phyloP scores from a whole-genome alignment of 768 basidiomycete species.

The Dictyophora rubrovolvata region DNA sequence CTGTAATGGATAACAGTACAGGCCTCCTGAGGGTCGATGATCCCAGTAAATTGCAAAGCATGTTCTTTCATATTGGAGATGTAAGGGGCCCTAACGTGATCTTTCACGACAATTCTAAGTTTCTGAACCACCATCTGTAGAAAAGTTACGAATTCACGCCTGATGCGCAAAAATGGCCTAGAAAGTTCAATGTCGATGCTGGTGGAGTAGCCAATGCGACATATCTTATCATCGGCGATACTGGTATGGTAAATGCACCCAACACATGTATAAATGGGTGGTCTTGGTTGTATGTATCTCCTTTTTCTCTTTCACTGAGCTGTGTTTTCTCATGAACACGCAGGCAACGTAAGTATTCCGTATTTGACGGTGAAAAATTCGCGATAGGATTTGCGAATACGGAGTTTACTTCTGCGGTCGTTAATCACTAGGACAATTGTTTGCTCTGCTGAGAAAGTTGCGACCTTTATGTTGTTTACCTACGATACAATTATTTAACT shows the following conservation, averaged over 20 bases:
- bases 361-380: slow-evolving; percentile 30
- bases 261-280: slow-evolving; percentile 12
- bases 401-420: slow-evolving; percentile 23
- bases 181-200: too few relatives aligned
- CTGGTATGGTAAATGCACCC: neutral
- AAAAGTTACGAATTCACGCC: slow-evolving; percentile 14
- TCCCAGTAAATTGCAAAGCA: slow-evolving; percentile 16
- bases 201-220: too few relatives aligned
- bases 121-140: too few relatives aligned
- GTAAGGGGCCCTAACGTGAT: too few relatives aligned
- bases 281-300: slow-evolving; percentile 17
- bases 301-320: neutral
- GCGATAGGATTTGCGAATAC: slow-evolving; percentile 34
- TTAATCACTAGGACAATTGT: too few relatives aligned
- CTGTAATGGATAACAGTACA: slow-evolving; percentile 16
- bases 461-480: too few relatives aligned
- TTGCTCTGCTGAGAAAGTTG: too few relatives aligned
- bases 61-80: slow-evolving; percentile 21
- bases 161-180: slow-evolving; percentile 12
- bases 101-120: neutral
- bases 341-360: slow-evolving; percentile 31
- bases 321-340: neutral
- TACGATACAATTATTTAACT: too few relatives aligned
- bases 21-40: slow-evolving; percentile 23
- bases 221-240: too few relatives aligned